phyloP scores from a whole-genome alignment of 2,329 filamentous ascomycete species.

The Zymoseptoria crescenta region DNA sequence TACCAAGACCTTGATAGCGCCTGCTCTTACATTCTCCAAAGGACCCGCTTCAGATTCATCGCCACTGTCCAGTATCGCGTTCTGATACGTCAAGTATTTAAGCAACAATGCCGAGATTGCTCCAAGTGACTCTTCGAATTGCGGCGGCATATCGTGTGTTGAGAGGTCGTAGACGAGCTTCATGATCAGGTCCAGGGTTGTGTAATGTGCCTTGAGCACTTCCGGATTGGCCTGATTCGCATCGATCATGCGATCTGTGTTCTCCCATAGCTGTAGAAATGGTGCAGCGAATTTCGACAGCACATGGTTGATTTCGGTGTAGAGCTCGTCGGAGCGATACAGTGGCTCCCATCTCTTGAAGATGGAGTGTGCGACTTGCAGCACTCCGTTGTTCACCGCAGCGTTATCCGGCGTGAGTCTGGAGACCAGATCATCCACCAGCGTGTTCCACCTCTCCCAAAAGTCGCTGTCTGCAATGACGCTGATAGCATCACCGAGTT shows the following conservation, averaged over 20 bases:
- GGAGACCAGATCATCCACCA: slow-evolving; percentile 85
- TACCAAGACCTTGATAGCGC: slow-evolving; percentile 84
- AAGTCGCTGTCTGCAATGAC: slow-evolving; percentile 98
- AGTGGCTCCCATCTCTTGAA: slow-evolving; percentile 93
- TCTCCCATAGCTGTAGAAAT: slow-evolving; percentile 72
- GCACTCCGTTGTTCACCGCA: slow-evolving; percentile 81
- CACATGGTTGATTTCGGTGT: slow-evolving; percentile 94
- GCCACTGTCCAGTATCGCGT: slow-evolving; percentile 70
- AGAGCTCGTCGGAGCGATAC: slow-evolving; percentile 86
- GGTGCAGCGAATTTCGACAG: slow-evolving; percentile 74
- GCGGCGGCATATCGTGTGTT: slow-evolving; percentile 90
- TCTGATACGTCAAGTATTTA: slow-evolving; percentile 89
- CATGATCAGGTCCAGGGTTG: slow-evolving; percentile 77
- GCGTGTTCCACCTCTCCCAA: slow-evolving; percentile 91
- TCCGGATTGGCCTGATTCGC: slow-evolving; percentile 68
- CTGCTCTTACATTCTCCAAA: slow-evolving; percentile 80
- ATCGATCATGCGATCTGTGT: slow-evolving; percentile 62
- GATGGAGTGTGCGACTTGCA: slow-evolving; percentile 96
- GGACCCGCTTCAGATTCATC: slow-evolving; percentile 84
- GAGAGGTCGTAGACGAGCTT: slow-evolving; percentile 95
- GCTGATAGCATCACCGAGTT: slow-evolving; percentile 93
- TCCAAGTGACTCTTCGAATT: slow-evolving; percentile 82
- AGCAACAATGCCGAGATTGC: slow-evolving; percentile 72
- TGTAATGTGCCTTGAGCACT: slow-evolving; percentile 68
- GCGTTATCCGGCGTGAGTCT: slow-evolving; percentile 75